Evolutionary conservation across 441 rosid genomes (phyloP).

Genomic region (Theobroma grandiflorum): DNA sequence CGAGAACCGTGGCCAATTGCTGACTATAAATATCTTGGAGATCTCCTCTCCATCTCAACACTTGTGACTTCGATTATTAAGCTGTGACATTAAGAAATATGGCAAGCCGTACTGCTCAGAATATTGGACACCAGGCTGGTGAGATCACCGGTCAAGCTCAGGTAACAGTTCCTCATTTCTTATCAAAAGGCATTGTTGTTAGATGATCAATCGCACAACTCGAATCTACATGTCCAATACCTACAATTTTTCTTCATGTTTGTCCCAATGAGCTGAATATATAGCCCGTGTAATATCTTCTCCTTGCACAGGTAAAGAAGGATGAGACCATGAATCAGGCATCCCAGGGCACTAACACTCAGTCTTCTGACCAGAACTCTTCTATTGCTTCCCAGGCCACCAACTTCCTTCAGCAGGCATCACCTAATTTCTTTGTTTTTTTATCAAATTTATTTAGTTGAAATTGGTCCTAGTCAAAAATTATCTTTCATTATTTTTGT

Average conservation of each 20-base stretch:
- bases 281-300: neutral
- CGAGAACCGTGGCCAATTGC: neutral
- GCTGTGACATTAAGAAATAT: neutral
- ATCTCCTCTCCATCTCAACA: too few species aligned
- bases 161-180: neutral
- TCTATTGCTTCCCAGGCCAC: conserved; percentile 40
- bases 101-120: neutral
- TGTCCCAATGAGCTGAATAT: neutral
- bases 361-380: conserved; percentile 18
- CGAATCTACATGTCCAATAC: neutral
- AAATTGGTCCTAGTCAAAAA: neutral
- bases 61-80: neutral
- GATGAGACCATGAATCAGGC: conserved; percentile 35
- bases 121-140: neutral
- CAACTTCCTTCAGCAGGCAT: conserved; percentile 48
- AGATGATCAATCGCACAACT: neutral
- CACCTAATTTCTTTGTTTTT: neutral
- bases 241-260: neutral
- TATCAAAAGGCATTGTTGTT: neutral
- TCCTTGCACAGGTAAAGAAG: conserved; percentile 26
- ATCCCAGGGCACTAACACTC: conserved; percentile 10
- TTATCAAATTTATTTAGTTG: neutral
- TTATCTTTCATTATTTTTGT: neutral
- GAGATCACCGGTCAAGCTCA: neutral
- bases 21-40: neutral